phyloP scores from a whole-genome alignment of 768 basidiomycete genomes.

The Termitomyces heimii region DNA sequence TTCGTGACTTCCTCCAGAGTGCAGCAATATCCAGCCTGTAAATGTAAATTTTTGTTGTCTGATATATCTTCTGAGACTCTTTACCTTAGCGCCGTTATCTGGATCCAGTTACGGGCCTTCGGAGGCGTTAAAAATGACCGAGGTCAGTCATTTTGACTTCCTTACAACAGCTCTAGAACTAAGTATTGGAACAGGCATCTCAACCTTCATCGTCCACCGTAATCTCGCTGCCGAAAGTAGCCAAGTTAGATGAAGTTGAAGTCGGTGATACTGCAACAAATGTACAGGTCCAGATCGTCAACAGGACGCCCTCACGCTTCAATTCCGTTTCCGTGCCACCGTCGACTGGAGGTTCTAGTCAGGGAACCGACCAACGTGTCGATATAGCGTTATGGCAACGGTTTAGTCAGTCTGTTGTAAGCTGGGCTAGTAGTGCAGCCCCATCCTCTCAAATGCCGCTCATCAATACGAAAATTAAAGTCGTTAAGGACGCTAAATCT shows the following conservation, averaged over 20 bases:
- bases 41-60: neutral
- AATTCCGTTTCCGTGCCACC: neutral
- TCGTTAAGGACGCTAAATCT: neutral
- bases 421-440: neutral
- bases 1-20: neutral
- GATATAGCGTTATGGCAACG: neutral
- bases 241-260: neutral
- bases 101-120: constrained; percentile 2
- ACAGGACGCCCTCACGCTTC: neutral
- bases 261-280: neutral
- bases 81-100: neutral
- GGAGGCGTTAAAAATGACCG: neutral
- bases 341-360: neutral
- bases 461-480: neutral
- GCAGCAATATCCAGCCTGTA: constrained; percentile 1
- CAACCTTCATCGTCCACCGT: neutral
- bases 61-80: neutral
- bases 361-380: neutral
- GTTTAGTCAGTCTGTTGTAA: neutral
- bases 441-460: neutral
- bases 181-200: neutral
- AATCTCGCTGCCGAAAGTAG: neutral
- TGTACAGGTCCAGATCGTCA: neutral
- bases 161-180: neutral
- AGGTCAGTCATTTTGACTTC: neutral